These are phyloP conservation scores for Pneumocystis wakefieldiae DNA, from an alignment of 1,139 yeast species.

Conservation along the genomic window DNA sequence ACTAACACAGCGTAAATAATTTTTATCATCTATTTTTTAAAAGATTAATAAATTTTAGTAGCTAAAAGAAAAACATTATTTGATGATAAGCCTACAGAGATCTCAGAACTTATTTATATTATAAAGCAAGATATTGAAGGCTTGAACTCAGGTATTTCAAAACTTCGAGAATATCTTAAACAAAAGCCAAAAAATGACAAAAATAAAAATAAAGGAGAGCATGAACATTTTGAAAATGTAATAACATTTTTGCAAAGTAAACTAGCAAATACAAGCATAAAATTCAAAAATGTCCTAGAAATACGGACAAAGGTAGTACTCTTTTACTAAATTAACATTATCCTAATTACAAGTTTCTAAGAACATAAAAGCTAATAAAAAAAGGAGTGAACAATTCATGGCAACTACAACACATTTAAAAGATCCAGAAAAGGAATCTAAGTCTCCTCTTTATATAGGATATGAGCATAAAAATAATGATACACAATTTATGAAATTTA, in stretches of 20 bases:
- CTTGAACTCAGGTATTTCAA: constrained; percentile 63
- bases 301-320: constrained; percentile 45
- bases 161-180: constrained; percentile 42
- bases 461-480: not conserved
- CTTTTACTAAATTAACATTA: not conserved
- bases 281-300: constrained; percentile 76
- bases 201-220: constrained; percentile 38
- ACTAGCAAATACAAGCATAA: constrained; percentile 83
- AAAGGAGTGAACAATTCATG: constrained; percentile 72
- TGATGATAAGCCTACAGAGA: constrained; percentile 88
- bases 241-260: constrained; percentile 73
- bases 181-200: constrained; percentile 24
- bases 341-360: not conserved
- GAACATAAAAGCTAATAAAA: constrained; percentile 64
- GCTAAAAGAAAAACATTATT: constrained; percentile 88
- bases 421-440: not conserved
- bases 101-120: constrained; percentile 79
- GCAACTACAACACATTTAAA: constrained; percentile 2
- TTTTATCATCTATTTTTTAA: not conserved
- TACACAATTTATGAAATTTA: constrained; percentile 6
- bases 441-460: not conserved
- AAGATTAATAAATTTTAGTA: constrained; percentile 24
- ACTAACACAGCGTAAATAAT: constrained; percentile 37
- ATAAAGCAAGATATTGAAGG: constrained; percentile 85
- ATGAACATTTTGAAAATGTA: constrained; percentile 70